Percentiles rank a stretch among this genome's conserved stretches.
phyloP scores from a whole-genome alignment of 371 early-diverging fungal species.

The Rhizopus stolonifer region DNA sequence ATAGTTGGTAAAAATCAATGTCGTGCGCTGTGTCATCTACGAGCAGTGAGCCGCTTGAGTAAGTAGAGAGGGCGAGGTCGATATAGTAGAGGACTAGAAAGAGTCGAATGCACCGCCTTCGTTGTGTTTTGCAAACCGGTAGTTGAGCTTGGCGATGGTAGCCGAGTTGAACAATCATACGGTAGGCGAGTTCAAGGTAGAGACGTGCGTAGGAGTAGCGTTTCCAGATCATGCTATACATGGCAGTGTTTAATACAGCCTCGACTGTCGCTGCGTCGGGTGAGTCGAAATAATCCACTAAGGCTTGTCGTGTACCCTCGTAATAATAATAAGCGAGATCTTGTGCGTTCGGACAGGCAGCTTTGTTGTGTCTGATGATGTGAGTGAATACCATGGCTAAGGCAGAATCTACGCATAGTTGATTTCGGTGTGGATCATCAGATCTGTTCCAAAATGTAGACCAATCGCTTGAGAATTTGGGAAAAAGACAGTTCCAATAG shows the following conservation, averaged over 20 bases:
- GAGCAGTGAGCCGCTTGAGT: constrained; percentile 17
- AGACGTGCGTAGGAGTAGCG: constrained; percentile 31
- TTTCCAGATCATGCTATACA: constrained; percentile 33
- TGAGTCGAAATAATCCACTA: constrained; percentile 36
- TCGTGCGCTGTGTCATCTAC: constrained; percentile 25
- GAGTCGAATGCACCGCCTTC: constrained; percentile 25
- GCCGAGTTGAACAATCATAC: constrained; percentile 41
- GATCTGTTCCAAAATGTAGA: constrained; percentile 33
- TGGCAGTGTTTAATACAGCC: constrained; percentile 27
- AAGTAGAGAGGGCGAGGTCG: constrained; percentile 21
- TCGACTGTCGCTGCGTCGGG: constrained; percentile 33
- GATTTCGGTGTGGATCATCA: constrained; percentile 28
- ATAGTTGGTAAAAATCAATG: constrained; percentile 31
- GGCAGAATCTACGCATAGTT: constrained; percentile 32
- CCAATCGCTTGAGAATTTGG: constrained; percentile 33
- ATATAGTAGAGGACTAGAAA: constrained; percentile 30
- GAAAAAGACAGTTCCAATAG: constrained; percentile 41
- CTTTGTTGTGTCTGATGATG: constrained; percentile 33
- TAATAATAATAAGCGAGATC: constrained; percentile 34
- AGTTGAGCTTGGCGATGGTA: constrained; percentile 26
- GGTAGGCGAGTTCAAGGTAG: constrained; percentile 32
- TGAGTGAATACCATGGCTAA: constrained; percentile 37
- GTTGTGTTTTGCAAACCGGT: constrained; percentile 8
- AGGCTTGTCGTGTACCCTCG: constrained; percentile 29
- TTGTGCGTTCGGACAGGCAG: constrained; percentile 25